Conservation (phyloP, 2,329 filamentous ascomycete genomes). For the Corinectria fuckeliana region DNA sequence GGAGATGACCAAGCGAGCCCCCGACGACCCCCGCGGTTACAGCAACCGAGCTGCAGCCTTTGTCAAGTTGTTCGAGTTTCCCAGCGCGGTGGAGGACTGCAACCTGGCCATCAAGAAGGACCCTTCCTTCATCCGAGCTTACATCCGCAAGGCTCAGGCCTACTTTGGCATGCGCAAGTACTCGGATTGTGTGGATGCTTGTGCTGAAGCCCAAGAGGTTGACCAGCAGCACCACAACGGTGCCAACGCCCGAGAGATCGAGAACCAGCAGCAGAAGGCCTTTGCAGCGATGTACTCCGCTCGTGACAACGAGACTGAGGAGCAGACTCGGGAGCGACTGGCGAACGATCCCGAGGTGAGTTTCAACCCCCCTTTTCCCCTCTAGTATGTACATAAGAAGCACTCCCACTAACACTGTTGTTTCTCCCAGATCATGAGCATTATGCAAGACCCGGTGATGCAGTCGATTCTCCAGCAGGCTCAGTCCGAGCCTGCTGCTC, state of each 20-base stretch:
- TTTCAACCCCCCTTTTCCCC: slow-evolving; percentile 19
- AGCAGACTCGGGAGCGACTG: slow-evolving; percentile 91
- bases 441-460: slow-evolving; percentile 97
- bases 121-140: slow-evolving; percentile 90
- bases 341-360: slow-evolving; percentile 88
- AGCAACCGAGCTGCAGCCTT: slow-evolving; percentile 97
- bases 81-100: slow-evolving; percentile 91
- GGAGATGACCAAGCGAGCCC: slow-evolving; percentile 96
- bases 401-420: slow-evolving; percentile 35
- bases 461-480: slow-evolving; percentile 97
- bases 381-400: background rate
- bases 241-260: slow-evolving; percentile 89
- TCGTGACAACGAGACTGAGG: slow-evolving; percentile 92
- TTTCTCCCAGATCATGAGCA: slow-evolving; percentile 72
- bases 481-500: slow-evolving; percentile 87
- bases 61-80: slow-evolving; percentile 96
- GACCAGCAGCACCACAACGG: slow-evolving; percentile 73
- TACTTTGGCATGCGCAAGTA: slow-evolving; percentile 98
- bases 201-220: slow-evolving; percentile 78
- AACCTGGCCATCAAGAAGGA: slow-evolving; percentile 90
- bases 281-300: slow-evolving; percentile 87
- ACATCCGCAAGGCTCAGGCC: slow-evolving; percentile 94
- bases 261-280: slow-evolving; percentile 93
- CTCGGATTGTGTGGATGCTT: slow-evolving; percentile 90
- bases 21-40: slow-evolving; percentile 91